Conservation (phyloP, 2,329 filamentous ascomycete species). For the Pseudogymnoascus sp. region DNA sequence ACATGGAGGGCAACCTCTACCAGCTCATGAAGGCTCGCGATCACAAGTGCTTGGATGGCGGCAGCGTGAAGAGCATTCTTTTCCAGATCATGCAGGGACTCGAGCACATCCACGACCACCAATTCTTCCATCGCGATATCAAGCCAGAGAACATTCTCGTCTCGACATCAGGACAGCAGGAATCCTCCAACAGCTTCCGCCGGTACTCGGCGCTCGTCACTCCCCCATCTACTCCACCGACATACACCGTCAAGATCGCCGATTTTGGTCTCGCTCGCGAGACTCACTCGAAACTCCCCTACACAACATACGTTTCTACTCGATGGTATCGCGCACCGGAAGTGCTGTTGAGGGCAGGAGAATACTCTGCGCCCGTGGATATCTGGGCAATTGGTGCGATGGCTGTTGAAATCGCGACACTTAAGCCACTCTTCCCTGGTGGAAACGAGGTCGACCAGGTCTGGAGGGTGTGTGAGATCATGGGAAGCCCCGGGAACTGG, state of each 20-base stretch:
- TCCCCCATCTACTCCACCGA: slow-evolving; percentile 85
- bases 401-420: slow-evolving; percentile 93
- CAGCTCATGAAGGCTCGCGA: slow-evolving; percentile 98
- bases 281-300: slow-evolving; percentile 90
- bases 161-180: slow-evolving; percentile 72
- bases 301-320: slow-evolving; percentile 97
- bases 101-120: slow-evolving; percentile 93
- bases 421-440: slow-evolving; percentile 94
- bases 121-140: slow-evolving; percentile 98
- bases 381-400: slow-evolving; percentile 98
- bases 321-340: slow-evolving; percentile 93
- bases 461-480: slow-evolving; percentile 97
- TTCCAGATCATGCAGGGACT: slow-evolving; percentile 95
- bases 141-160: slow-evolving; percentile 99
- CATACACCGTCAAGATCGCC: slow-evolving; percentile 95
- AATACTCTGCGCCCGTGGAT: slow-evolving; percentile 95
- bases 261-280: slow-evolving; percentile 97
- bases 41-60: slow-evolving; percentile 84
- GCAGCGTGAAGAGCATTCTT: slow-evolving; percentile 92
- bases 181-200: slow-evolving; percentile 76
- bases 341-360: slow-evolving; percentile 83
- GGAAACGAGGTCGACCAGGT: slow-evolving; percentile 98
- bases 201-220: slow-evolving; percentile 91
- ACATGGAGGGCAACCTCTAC: slow-evolving; percentile 98
- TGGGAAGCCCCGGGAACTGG: slow-evolving; percentile 98